These are phyloP conservation scores for Plasmodium chabaudi DNA, from an alignment of 169 alveolate species.

Conservation along the genomic window DNA sequence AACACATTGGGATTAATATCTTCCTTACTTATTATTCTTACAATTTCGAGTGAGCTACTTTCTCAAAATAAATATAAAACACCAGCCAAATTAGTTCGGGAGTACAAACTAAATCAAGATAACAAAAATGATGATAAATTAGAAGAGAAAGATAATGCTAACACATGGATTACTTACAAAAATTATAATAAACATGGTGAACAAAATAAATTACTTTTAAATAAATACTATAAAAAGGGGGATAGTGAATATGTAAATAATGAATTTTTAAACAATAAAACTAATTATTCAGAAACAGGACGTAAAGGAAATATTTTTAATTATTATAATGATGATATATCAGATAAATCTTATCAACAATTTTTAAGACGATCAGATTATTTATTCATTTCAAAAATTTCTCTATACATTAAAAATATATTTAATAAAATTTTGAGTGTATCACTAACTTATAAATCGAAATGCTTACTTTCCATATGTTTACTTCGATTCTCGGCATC, in stretches of 20 bases:
- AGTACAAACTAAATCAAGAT: neutral
- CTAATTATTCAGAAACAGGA: neutral
- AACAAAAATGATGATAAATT: neutral
- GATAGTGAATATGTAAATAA: slow-evolving; percentile 3
- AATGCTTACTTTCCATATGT: slow-evolving; percentile 63
- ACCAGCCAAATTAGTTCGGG: neutral
- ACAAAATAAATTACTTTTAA: neutral
- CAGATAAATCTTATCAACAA: slow-evolving; percentile 57
- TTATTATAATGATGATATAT: slow-evolving; percentile 33
- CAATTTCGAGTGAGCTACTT: slow-evolving; percentile 64
- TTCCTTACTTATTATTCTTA: slow-evolving; percentile 40
- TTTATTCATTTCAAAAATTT: slow-evolving; percentile 21
- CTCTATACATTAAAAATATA: slow-evolving; percentile 16
- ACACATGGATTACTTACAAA: neutral
- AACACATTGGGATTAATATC: slow-evolving; percentile 63
- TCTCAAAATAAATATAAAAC: slow-evolving; percentile 17
- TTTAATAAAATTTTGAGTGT: neutral
- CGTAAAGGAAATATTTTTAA: slow-evolving; percentile 14
- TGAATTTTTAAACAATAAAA: slow-evolving; percentile 17
- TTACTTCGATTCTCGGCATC: slow-evolving; percentile 68
- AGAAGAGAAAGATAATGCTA: neutral
- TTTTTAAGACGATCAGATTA: slow-evolving; percentile 32
- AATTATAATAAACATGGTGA: slow-evolving; percentile 4
- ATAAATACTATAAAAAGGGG: slow-evolving; percentile 4
- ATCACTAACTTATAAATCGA: slow-evolving; percentile 29